phyloP scores from a whole-genome alignment of 441 rosid species.

The Erodium chrysanthum region DNA sequence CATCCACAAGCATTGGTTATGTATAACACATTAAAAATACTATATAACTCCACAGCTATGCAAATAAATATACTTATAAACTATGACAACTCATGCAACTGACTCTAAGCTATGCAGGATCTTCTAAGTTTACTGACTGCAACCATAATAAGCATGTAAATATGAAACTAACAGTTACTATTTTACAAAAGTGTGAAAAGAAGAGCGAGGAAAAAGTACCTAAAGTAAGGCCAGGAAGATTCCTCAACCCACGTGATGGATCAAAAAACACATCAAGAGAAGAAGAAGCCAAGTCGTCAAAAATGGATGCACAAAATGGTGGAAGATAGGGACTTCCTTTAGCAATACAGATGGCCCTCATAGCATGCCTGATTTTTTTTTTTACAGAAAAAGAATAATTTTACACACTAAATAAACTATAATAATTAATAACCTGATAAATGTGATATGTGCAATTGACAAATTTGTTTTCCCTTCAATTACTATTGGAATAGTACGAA shows the following conservation, averaged over 20 bases:
- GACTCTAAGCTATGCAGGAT: neutral
- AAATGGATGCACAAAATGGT: conserved; percentile 74
- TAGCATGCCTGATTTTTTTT: conserved; percentile 54
- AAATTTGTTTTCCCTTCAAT: neutral
- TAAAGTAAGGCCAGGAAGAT: conserved; percentile 69
- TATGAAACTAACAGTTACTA: neutral
- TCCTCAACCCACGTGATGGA: conserved; percentile 68
- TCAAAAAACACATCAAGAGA: conserved; percentile 92
- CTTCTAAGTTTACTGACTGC: neutral
- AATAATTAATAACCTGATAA: neutral
- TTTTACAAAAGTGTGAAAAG: neutral
- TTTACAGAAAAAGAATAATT: neutral
- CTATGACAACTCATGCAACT: neutral
- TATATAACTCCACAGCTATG: neutral
- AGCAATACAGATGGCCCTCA: conserved; percentile 89
- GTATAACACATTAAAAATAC: neutral
- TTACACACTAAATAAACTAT: neutral
- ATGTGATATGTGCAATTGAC: neutral
- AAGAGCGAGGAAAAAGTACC: conserved; percentile 35
- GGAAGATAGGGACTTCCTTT: conserved; percentile 90
- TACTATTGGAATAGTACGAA: too few species aligned
- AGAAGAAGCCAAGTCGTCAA: conserved; percentile 87
- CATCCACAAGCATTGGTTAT: conserved; percentile 1
- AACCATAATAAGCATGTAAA: neutral
- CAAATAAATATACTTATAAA: neutral